Base-by-base conservation (phyloP, 352 stramenopile genomes). In the Phytophthora tentaculata region DNA sequence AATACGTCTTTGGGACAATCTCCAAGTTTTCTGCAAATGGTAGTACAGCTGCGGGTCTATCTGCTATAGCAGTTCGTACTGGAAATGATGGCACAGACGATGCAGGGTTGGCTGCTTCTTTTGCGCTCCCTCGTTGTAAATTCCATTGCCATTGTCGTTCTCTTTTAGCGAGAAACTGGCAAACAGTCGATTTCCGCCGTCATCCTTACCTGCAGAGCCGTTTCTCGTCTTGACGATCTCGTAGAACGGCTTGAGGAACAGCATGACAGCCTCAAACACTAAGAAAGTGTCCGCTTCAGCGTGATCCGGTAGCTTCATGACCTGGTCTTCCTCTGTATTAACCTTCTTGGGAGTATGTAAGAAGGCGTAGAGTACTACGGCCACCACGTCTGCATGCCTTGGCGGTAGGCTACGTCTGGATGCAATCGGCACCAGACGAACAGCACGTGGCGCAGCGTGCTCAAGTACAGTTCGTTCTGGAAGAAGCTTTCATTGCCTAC, bases 331-430 rank as follows among this genome's bases (percentile, higher is more conserved):
- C 32, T 58, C 47, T 41, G 6, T 24, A 52, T 73, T 52, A 8
- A 85, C 54, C 26, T 56, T 35, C 17, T 64, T 24, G 32, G 26
- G 13, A 44, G n/a, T 12, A n/a, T 74, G 26, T 35, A 74, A 39
- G 24, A 92, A 89, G 8, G 87, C 80, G 48, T 88, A 95, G 23
- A 95, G 79, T 24, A 95, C 81, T 9, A 95, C 85, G 0, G 85
- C 85, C 2, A 80, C 84, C 50, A 95, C 83, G 52, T 95, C 87
- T 95, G 87, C 87, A 95, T 95, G 9, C 87, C 87, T 64, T 95
- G 87, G 22, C 87, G 83, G 43, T 95, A 95, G n/a, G 84, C 86
- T 50, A 95, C 80, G 24, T 91, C 83, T 6, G 88, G 78, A 51
- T 95, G 83, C 50, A 92, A 56, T 41, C 88, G 88, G 67, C 86